Evolutionary conservation across 305 asterid species (phyloP).

Genomic region (Ilex paraguariensis): DNA sequence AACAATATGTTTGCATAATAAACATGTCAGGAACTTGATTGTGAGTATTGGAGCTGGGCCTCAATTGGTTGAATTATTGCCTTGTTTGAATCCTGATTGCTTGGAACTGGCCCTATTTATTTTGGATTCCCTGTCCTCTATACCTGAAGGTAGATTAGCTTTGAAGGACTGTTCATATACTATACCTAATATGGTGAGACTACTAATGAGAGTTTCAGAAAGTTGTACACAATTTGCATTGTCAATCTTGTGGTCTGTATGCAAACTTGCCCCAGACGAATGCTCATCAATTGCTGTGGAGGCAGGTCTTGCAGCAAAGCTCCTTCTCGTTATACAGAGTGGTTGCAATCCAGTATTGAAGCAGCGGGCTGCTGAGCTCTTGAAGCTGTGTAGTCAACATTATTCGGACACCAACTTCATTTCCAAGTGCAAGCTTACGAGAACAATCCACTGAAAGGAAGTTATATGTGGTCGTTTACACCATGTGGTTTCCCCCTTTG

Average conservation of each 20-base stretch:
- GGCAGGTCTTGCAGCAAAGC: background rate
- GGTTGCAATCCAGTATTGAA: background rate
- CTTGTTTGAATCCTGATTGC: background rate
- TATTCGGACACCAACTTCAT: background rate
- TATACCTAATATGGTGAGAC: background rate
- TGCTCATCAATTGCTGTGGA: background rate
- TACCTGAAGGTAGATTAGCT: background rate
- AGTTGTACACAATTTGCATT: background rate
- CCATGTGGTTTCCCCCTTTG: no score
- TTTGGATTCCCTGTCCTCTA: background rate
- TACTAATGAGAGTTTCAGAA: background rate
- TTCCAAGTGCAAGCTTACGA: slow-evolving; percentile 3
- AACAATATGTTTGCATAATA: background rate
- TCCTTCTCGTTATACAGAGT: background rate
- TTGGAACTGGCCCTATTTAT: background rate
- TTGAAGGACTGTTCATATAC: slow-evolving; percentile 1
- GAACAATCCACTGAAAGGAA: background rate
- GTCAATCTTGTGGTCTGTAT: background rate
- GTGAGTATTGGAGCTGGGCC: no score
- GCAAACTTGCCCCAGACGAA: background rate
- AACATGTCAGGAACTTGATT: no score
- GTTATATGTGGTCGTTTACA: no score
- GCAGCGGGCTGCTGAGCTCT: background rate
- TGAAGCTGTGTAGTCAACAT: slow-evolving; percentile 1
- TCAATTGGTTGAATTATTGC: background rate